Evolutionary conservation across 139 green algal genomes (phyloP), one percentile per base, ranked within the genome.

Genomic region (Picochlorum sp.): DNA sequence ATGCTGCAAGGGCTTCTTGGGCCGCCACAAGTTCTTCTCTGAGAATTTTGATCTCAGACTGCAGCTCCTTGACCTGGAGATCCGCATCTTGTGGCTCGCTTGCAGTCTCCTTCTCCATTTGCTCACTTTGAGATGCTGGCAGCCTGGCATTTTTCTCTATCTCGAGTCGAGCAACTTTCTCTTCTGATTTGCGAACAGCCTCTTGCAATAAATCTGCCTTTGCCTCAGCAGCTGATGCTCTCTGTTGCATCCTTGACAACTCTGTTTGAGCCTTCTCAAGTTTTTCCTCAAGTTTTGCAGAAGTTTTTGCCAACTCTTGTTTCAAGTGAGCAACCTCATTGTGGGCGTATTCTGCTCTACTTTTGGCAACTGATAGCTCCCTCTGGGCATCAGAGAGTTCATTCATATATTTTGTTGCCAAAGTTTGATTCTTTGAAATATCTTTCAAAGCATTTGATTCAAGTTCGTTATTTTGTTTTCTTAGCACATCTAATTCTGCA

Each of bases 1-100:
- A 77, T 11, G 77, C 77, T 3, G 78, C 78, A 1, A 78, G 77
- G 4, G 72, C 64, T 69, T 85, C 78, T 62, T 85, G 77, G 6
- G 78, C 78, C 15, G 60, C 62, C 3, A 60, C 62, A 31, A 84
- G 66, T 69, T 84, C 77, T 61, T 84, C 66, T 2, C 72, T 63
- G 60, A 80, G 52, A 41, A 80, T 62, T 56, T 70, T 70, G 20
- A 83, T 51, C 56, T 83, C 60, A 1, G 71, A 57, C 0, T 41
- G 62, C 54, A 80, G 57, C 60, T 79, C 57, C 16, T 68, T 67
- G 58, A 78, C 74, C 38, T 38, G 31, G 9, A 16, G 51, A 3
- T 18, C 28, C 8, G 21, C 28, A 30, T 34, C 71, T 9, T 60
- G 57, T 9, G 69, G n/a, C 9, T 26, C 15, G 16, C 49, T 16